Conservation (phyloP, 441 rosid genomes). For the Erysimum pusillum region DNA sequence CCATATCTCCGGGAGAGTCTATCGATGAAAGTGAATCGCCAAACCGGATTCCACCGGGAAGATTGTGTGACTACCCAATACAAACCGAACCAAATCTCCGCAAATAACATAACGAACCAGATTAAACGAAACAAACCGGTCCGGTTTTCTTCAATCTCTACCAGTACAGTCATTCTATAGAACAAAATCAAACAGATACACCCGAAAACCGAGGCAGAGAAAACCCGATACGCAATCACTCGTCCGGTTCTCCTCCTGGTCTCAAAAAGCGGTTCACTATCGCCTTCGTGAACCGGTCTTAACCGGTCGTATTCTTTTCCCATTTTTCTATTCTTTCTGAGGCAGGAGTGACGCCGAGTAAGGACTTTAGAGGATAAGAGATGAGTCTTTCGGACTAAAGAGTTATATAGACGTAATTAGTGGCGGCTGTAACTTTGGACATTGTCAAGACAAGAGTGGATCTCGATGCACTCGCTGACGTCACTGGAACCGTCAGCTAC, state of each 20-base stretch:
- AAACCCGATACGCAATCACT: constrained; percentile 40
- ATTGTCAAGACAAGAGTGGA: constrained; percentile 10
- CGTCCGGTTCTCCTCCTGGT: constrained; percentile 41
- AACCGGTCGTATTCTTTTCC: constrained; percentile 30
- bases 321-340: background rate
- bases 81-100: constrained; percentile 51
- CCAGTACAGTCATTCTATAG: constrained; percentile 41
- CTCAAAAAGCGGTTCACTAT: constrained; percentile 42
- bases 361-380: constrained; percentile 1
- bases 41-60: constrained; percentile 54
- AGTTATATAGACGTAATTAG: constrained; percentile 2
- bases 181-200: constrained; percentile 49
- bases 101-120: constrained; percentile 48
- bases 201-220: constrained; percentile 43
- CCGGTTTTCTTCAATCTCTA: constrained; percentile 22
- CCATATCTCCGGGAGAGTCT: constrained; percentile 53
- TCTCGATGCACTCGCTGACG: constrained; percentile 18
- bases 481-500: constrained; percentile 37
- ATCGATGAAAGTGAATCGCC: constrained; percentile 50
- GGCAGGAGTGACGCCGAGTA: background rate
- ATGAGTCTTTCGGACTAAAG: background rate
- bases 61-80: constrained; percentile 56
- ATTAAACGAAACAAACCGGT: constrained; percentile 37
- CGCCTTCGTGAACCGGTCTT: background rate
- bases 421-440: constrained; percentile 22